Evolutionary conservation across 176 grass and related monocot genomes (phyloP).

Genomic region (Luzula sylvatica): DNA sequence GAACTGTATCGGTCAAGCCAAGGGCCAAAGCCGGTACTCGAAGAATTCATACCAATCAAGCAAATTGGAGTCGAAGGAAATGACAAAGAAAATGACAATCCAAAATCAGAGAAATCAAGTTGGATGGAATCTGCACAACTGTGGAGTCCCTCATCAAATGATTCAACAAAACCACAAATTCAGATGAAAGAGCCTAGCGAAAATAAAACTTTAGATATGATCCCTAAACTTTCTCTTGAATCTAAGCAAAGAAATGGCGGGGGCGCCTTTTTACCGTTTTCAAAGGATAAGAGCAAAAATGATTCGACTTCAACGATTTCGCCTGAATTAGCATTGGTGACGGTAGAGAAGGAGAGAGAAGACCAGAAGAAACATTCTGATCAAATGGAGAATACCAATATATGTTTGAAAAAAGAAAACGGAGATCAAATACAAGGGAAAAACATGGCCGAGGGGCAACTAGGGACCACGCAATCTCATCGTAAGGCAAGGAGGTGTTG

Average conservation of each 20-base stretch:
- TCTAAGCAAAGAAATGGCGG: conserved; percentile 43
- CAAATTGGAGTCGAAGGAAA: conserved; percentile 43
- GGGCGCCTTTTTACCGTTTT: conserved; percentile 86
- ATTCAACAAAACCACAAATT: conserved; percentile 28
- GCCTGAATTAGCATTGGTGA: conserved; percentile 63
- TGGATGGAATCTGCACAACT: conserved; percentile 99
- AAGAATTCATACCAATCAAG: conserved; percentile 92
- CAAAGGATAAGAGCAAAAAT: conserved; percentile 53
- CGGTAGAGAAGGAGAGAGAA: conserved; percentile 39
- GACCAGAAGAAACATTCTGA: conserved; percentile 29
- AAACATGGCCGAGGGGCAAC: conserved; percentile 25
- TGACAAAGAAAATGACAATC: conserved; percentile 26
- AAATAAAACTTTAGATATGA: conserved; percentile 49
- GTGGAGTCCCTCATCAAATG: conserved; percentile 47
- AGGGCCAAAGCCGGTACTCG: conserved; percentile 51
- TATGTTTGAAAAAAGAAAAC: conserved; percentile 31
- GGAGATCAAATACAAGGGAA: conserved; percentile 23
- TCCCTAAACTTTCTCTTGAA: conserved; percentile 31
- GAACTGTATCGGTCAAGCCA: conserved; percentile 54
- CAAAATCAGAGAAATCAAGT: conserved; percentile 68
- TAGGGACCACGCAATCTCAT: conserved; percentile 31
- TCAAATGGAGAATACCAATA: conserved; percentile 22
- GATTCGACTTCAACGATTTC: conserved; percentile 23
- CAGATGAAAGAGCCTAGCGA: conserved; percentile 32
- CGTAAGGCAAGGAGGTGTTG: conserved; percentile 88